Percentiles rank a stretch among this genome's conserved stretches.
These are phyloP conservation scores for Metschnikowia lochheadii DNA, from an alignment of 805 yeast species.

Conservation along the genomic window DNA sequence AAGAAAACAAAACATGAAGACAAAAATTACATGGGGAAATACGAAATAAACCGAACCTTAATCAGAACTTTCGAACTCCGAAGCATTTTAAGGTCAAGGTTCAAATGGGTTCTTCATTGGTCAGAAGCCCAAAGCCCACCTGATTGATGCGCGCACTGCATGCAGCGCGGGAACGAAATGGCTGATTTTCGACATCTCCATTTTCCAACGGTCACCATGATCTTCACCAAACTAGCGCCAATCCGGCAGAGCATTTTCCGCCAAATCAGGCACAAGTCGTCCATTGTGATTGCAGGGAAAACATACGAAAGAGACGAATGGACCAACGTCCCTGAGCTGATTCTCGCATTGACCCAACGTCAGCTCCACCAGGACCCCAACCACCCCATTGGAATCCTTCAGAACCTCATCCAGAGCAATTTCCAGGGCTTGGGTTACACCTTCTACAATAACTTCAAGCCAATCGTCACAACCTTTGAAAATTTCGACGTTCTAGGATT, in stretches of 20 bases:
- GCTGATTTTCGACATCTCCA: background rate
- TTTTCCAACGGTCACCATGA: background rate
- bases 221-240: slow-evolving; percentile 1
- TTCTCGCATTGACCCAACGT: slow-evolving; percentile 63
- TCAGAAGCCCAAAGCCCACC: background rate
- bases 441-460: slow-evolving; percentile 72
- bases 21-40: too few species aligned
- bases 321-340: slow-evolving; percentile 82
- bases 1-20: too few species aligned
- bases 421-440: slow-evolving; percentile 68
- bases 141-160: background rate
- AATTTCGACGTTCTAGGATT: slow-evolving; percentile 92
- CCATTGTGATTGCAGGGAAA: slow-evolving; percentile 41
- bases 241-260: background rate
- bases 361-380: slow-evolving; percentile 66
- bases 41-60: too few species aligned
- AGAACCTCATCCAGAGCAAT: slow-evolving; percentile 65
- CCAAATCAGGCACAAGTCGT: slow-evolving; percentile 18
- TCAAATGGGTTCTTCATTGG: background rate
- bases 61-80: too few species aligned
- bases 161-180: background rate
- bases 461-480: slow-evolving; percentile 75
- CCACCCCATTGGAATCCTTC: slow-evolving; percentile 88
- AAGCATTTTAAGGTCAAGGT: too few species aligned
- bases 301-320: slow-evolving; percentile 61